Conservation (phyloP, 192 early-diverging fungal species). For the Podila epigama region DNA sequence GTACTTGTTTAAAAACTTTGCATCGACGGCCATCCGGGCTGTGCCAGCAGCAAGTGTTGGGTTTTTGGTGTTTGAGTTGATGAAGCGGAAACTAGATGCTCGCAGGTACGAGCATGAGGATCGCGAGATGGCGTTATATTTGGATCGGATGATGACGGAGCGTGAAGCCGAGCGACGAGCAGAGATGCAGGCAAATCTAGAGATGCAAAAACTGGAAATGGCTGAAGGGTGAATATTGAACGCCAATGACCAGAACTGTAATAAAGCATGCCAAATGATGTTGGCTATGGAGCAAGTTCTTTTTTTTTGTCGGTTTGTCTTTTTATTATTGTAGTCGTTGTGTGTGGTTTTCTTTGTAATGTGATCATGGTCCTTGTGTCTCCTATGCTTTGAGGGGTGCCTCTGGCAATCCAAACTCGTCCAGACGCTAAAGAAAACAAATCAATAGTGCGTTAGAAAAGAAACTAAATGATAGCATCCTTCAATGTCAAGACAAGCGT, state of each 20-base stretch:
- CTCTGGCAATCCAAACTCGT: constrained; percentile 62
- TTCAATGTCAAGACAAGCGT: background rate
- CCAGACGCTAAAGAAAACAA: constrained; percentile 47
- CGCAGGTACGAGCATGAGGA: constrained; percentile 46
- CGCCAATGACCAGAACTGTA: too few relatives aligned
- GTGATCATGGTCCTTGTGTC: too few relatives aligned
- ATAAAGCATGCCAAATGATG: too few relatives aligned
- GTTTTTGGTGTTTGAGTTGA: constrained; percentile 70
- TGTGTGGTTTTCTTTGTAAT: background rate
- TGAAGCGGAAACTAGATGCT: constrained; percentile 62
- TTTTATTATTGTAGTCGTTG: background rate
- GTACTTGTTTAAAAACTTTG: constrained; percentile 63
- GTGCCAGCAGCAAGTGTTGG: constrained; percentile 68
- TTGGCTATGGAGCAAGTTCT: too few relatives aligned
- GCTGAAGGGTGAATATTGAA: too few relatives aligned
- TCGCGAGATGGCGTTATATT: constrained; percentile 37
- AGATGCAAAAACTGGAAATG: background rate
- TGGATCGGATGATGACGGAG: constrained; percentile 41
- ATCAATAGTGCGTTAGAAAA: background rate
- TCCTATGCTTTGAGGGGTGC: constrained; percentile 60
- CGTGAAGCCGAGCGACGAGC: constrained; percentile 22
- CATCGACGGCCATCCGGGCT: constrained; percentile 53
- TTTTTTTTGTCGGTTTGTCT: background rate
- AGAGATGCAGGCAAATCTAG: constrained; percentile 1
- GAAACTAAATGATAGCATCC: background rate